These are phyloP conservation scores for Acacia pycnantha DNA, from an alignment of 331 rosid genomes.

Conservation along the genomic window DNA sequence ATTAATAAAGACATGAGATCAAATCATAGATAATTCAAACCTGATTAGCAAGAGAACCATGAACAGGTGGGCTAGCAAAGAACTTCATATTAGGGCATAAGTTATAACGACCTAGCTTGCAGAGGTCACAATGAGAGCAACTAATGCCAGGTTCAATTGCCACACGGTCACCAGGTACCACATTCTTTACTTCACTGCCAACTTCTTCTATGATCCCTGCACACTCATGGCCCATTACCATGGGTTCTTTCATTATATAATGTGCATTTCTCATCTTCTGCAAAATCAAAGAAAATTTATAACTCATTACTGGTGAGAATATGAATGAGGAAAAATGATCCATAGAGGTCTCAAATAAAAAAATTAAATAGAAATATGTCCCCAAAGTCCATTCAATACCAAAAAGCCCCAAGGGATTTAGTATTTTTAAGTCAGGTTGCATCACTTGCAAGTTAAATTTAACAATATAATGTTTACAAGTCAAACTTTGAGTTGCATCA, in stretches of 20 bases:
- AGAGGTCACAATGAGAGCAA: constrained; percentile 49
- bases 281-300: not conserved
- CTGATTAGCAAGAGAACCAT: constrained; percentile 71
- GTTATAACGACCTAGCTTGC: constrained; percentile 69
- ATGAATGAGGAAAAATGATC: not conserved
- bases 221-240: constrained; percentile 49
- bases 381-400: not conserved
- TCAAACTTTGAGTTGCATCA: not conserved
- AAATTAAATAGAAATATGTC: not conserved
- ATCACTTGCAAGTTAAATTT: not conserved
- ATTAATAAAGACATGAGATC: not conserved
- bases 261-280: not conserved
- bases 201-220: constrained; percentile 73
- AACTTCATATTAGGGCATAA: constrained; percentile 62
- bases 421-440: not conserved
- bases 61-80: constrained; percentile 62
- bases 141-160: constrained; percentile 78
- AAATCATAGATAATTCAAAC: constrained; percentile 21
- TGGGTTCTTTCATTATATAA: not conserved
- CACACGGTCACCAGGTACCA: constrained; percentile 59
- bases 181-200: constrained; percentile 49
- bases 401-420: not conserved
- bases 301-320: not conserved
- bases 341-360: not conserved
- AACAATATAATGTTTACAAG: not conserved